Evolutionary conservation across 1,284 basidiomycete species (phyloP), one percentile per base, ranked within the genome.

Genomic region (Coniferiporia weirii): DNA sequence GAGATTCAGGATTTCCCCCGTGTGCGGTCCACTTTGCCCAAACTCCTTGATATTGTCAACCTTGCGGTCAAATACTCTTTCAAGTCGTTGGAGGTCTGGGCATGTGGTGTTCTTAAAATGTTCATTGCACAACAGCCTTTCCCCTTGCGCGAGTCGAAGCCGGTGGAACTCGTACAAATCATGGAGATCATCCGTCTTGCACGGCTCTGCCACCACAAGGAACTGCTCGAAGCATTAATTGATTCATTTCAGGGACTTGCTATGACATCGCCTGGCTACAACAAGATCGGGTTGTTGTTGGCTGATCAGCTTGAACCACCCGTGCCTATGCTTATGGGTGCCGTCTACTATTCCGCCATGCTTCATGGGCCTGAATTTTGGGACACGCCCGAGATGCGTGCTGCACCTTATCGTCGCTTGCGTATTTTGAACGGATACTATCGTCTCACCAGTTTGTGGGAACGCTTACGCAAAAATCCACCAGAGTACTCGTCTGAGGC

Each of bases 1-100:
- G 84, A 87, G 62, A 83, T 71, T 87, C n/a, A 71, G 71, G 59
- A 40, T 15, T 9, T 15, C 38, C 15, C 1, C 38, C 38, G 75
- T 84, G 27, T 3, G 27, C 27, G 5, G 27, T 27, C 5, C 27
- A 2, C 27, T 60, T 74, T 87, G 7, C 70, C 71, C 44, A 76
- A 76, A 22, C 76, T 88, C 19, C 81, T 85, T 62, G 79, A 84
- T 65, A 80, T 88, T 60, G 81, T 82, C 5, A 76, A 76, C 15
- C 73, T 86, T 7, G 76, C 83, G 27, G 81, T 80, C 72, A 87
- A 88, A 70, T 87, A 87, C 65, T 77, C 80, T 36, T 87, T 88
- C 78, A 85, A 82, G 68, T 78, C 80, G 9, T 69, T 84, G 34
- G 85, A 88, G 67, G 82, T 77, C 0, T 88, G 85, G 85, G 76